phyloP scores from a whole-genome alignment of 2,329 filamentous ascomycete species.

The Hypoxylon rubiginosum region DNA sequence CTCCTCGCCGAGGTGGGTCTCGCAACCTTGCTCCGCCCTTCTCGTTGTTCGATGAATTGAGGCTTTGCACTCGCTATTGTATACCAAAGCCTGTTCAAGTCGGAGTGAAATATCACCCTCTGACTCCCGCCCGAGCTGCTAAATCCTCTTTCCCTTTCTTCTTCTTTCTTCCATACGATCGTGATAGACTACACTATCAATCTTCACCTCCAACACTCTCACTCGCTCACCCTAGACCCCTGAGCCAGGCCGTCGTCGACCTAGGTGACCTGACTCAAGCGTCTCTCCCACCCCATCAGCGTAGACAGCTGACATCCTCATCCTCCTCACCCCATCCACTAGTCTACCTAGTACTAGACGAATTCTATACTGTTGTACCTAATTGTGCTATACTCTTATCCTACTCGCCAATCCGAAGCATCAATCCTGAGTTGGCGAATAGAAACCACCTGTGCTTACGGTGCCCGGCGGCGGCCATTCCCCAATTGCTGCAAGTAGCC shows the following conservation, averaged over 20 bases:
- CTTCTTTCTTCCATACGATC: slow-evolving; percentile 32
- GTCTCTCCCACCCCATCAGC: slow-evolving; percentile 17
- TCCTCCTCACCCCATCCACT: not conserved
- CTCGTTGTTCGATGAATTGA: slow-evolving; percentile 41
- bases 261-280: slow-evolving; percentile 36
- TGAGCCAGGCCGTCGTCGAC: slow-evolving; percentile 37
- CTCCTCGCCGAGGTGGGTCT: slow-evolving; percentile 40
- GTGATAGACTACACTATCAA: slow-evolving; percentile 23
- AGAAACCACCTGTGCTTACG: slow-evolving; percentile 13
- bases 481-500: slow-evolving; percentile 21
- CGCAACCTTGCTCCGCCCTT: slow-evolving; percentile 38
- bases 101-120: slow-evolving; percentile 52
- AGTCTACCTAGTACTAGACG: slow-evolving; percentile 22
- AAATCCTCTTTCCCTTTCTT: slow-evolving; percentile 34
- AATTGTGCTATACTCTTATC: not conserved
- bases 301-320: slow-evolving; percentile 18
- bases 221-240: slow-evolving; percentile 28
- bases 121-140: slow-evolving; percentile 51
- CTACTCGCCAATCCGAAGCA: not conserved
- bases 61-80: slow-evolving; percentile 47
- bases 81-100: slow-evolving; percentile 40
- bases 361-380: slow-evolving; percentile 18
- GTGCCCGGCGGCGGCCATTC: slow-evolving; percentile 39
- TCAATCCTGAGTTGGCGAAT: slow-evolving; percentile 40
- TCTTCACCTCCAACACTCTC: slow-evolving; percentile 38